Evolutionary conservation across 2,329 filamentous ascomycete species (phyloP), one percentile per base, ranked within the genome.

Genomic region (Fusarium oxysporum): DNA sequence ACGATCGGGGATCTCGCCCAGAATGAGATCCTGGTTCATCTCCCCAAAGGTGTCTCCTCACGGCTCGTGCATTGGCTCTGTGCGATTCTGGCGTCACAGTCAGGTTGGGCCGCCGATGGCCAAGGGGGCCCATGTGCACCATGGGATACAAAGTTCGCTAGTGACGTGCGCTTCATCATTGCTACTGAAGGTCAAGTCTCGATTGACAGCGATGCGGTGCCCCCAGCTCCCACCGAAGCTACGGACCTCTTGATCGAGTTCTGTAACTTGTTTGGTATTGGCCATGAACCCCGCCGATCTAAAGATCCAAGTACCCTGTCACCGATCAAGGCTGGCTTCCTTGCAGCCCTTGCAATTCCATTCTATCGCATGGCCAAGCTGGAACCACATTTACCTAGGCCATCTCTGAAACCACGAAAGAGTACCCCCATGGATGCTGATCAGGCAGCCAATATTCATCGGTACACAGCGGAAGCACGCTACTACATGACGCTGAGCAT

Each of bases 401-500:
- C 76, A 23, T 54, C 32, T 21, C 45, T 78, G 21, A 62, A 62
- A 50, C 45, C 54, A 25, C 60, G 51, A 43, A 69, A 55, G 33
- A 35, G 58, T 14, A 37, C 25, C 12, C 23, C 55, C 14, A 50
- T 75, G 25, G 61, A 68, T 41, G 38, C 63, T 47, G 45, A 61
- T 23, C 68, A 72, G 35, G 38, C 43, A 23, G 56, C 72, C 16
- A 66, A 70, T 19, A 56, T 78, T 28, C 73, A 62, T 43, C 61
- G 63, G 21, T 78, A 78, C 16, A 66, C 71, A 9, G 44, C 44
- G 25, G 76, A 78, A 30, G 64, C 73, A 28, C 73, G 58, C 35
- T 80, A 79, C 57, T 76, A 79, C 65, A 79, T 80, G 78, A 80
- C 78, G n/a, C 71, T 80, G 40, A 79, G 78, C 62, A 75, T 78